Conservation (phyloP, 169 alveolate species). For the Plasmodium gallinaceum region DNA sequence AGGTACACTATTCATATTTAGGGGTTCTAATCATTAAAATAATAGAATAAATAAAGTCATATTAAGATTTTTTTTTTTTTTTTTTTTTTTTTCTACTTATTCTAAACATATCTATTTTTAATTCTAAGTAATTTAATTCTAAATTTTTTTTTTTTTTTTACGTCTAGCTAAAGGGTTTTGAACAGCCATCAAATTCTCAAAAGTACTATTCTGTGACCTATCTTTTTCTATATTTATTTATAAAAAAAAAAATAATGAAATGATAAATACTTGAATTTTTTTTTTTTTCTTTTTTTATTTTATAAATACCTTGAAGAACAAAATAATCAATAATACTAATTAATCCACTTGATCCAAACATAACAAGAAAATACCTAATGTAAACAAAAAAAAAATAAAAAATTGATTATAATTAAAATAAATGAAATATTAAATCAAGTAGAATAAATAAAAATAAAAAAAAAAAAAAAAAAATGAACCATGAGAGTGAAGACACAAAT, state of each 20-base stretch:
- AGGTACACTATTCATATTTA: slow-evolving; percentile 37
- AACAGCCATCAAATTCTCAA: slow-evolving; percentile 54
- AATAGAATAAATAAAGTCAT: not conserved
- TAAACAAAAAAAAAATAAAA: not conserved
- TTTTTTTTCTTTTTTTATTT: slow-evolving; percentile 30
- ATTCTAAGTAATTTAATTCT: not conserved
- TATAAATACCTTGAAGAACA: slow-evolving; percentile 70
- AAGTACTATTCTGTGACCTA: slow-evolving; percentile 43
- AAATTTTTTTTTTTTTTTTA: slow-evolving; percentile 9
- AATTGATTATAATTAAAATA: no score
- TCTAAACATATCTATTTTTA: slow-evolving; percentile 4
- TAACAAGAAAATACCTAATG: slow-evolving; percentile 74
- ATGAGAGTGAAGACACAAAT: slow-evolving; percentile 82
- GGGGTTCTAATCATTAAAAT: slow-evolving; percentile 29
- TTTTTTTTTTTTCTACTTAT: not conserved
- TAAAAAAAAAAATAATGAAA: slow-evolving; percentile 3
- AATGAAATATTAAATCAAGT: no score
- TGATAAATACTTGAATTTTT: not conserved
- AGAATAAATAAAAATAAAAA: slow-evolving; percentile 19
- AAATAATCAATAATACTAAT: slow-evolving; percentile 74
- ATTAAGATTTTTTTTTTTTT: slow-evolving; percentile 2
- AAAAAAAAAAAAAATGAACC: slow-evolving; percentile 73
- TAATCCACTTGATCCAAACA: slow-evolving; percentile 72
- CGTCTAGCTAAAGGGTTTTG: slow-evolving; percentile 72
- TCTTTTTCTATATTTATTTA: slow-evolving; percentile 52